phyloP scores from a whole-genome alignment of 169 alveolate species.

The Plasmodium berghei region DNA sequence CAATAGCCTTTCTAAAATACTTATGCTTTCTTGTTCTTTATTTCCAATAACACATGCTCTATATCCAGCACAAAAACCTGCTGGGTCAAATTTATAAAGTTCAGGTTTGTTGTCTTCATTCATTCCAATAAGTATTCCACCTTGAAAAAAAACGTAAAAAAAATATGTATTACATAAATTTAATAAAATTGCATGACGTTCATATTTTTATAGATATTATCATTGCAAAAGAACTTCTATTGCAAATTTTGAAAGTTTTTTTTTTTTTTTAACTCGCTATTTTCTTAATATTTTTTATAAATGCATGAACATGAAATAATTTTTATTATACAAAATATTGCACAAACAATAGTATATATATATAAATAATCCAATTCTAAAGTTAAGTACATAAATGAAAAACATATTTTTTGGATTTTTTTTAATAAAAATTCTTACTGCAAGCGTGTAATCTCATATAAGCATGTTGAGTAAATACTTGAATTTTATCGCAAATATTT shows the following conservation, averaged over 20 bases:
- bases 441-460: conserved; percentile 95
- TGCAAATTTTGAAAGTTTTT: neutral
- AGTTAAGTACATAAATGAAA: too few species aligned
- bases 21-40: conserved; percentile 93
- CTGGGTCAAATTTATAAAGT: conserved; percentile 95
- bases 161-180: neutral
- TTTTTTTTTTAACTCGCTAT: conserved; percentile 17
- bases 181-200: conserved; percentile 19
- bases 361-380: too few species aligned
- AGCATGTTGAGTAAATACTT: conserved; percentile 96
- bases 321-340: neutral
- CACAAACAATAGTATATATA: neutral
- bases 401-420: neutral
- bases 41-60: conserved; percentile 94
- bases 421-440: conserved; percentile 81
- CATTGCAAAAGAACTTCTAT: too few species aligned
- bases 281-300: conserved; percentile 4
- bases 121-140: conserved; percentile 92
- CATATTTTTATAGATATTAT: conserved; percentile 24
- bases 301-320: conserved; percentile 18
- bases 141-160: conserved; percentile 57
- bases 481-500: conserved; percentile 93
- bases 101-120: conserved; percentile 96
- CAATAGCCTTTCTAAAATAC: conserved; percentile 88
- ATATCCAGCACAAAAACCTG: conserved; percentile 96